phyloP scores from a whole-genome alignment of 768 basidiomycete genomes.

The Auricularia heimuer region DNA sequence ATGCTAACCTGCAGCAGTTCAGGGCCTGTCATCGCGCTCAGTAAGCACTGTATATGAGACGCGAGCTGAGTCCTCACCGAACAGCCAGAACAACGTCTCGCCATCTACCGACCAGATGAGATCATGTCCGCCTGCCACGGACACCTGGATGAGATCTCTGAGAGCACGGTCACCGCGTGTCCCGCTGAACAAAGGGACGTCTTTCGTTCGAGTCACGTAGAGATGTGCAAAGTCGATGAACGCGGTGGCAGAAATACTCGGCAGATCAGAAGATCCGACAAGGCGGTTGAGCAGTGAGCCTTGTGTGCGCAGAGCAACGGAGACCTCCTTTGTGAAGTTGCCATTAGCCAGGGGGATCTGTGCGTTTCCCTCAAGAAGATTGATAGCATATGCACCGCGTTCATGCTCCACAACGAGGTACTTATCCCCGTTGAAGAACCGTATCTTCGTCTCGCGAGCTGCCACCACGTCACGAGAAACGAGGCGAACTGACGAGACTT shows the following conservation, averaged over 20 bases:
- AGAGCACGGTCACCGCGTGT: not conserved
- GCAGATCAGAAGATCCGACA: not conserved
- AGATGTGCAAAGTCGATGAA: slow-evolving; percentile 42
- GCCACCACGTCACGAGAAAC: slow-evolving; percentile 41
- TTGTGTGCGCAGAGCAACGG: slow-evolving; percentile 16
- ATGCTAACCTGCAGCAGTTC: not conserved
- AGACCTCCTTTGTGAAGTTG: slow-evolving; percentile 47
- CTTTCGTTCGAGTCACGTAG: not conserved
- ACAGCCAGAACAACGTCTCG: slow-evolving; percentile 61
- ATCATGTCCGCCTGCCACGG: slow-evolving; percentile 61
- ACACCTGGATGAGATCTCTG: slow-evolving; percentile 43
- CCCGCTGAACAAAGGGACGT: not conserved
- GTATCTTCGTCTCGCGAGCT: slow-evolving; percentile 35
- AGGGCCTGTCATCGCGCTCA: not conserved
- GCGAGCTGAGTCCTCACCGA: slow-evolving; percentile 35
- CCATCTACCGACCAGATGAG: slow-evolving; percentile 56
- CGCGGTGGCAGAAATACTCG: slow-evolving; percentile 21
- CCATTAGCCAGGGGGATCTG: slow-evolving; percentile 44
- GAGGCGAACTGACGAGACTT: slow-evolving; percentile 36
- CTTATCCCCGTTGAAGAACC: slow-evolving; percentile 41
- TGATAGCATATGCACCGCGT: slow-evolving; percentile 34
- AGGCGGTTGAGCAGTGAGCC: not conserved
- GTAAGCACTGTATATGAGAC: not conserved
- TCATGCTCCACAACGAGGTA: slow-evolving; percentile 50
- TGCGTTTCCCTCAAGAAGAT: slow-evolving; percentile 17